Evolutionary conservation across 2,329 filamentous ascomycete genomes (phyloP), one percentile per base, ranked within the genome.

Genomic region (Bisporella sp.): DNA sequence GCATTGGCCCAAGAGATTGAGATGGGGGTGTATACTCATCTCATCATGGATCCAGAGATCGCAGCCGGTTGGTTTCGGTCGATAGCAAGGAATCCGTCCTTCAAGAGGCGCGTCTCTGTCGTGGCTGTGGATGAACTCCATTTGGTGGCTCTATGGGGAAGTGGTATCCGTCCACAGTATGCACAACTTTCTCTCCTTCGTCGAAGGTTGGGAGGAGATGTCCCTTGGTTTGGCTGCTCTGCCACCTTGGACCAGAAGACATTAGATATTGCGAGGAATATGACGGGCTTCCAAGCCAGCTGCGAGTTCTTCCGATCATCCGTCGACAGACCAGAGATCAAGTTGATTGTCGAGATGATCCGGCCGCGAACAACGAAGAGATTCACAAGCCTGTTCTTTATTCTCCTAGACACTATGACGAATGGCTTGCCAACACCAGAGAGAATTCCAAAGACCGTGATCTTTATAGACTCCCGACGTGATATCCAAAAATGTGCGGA

Each of bases 251-350:
- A 50, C 32, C 32, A 50, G 48, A 46, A 7, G 31, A 46, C 29
- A n/a, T 33, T 46, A 6, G 31, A 9, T 6, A 46, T 46, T 46
- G 30, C 30, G 35, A 50, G 48, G 41, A 46, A 50, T 39, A 49
- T 49, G 40, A 49, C 47, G 5, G 47, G 47, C 28, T 49, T 49
- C 47, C 47, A 49, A 32, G 7, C 30, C 13, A 39, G 21, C 30
- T 49, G 47, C 29, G 47, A 49, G 40, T 49, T 49, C 41, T 49
- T 49, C 37, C 47, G 46, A 35, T 43, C 46, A 5, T 48, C 46
- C 31, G 46, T 48, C 31, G 39, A 48, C 46, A 32, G 46, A 29
- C 46, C 46, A 43, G 31, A 48, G 46, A 48, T 48, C 28, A 30
- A 31, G 29, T 43, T 48, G 40, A 47, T 47, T 31, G 32, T 47